Evolutionary conservation across 1,139 yeast species (phyloP), one percentile per base, ranked within the genome.

Genomic region (Blastobotrys apis): DNA sequence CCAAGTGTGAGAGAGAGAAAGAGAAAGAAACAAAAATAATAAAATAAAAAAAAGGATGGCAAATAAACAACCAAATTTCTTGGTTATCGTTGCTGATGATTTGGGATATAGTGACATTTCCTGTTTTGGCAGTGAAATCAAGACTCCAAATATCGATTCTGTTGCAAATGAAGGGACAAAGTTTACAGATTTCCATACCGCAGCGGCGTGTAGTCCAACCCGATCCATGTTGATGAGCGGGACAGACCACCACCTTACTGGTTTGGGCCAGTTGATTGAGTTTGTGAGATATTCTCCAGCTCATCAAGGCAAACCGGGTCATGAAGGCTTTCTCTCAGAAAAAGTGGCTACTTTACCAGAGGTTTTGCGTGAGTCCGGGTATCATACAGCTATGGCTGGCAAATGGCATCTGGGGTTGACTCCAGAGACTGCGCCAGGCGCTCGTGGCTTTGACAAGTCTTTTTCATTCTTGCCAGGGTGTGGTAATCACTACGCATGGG

Each of bases 171-270:
- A 33, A 5, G 44, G 56, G 5, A 81, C 82, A 5, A 59, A 78
- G 33, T 69, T 77, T 50, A 75, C 81, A 20, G 78, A 78, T 51
- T 78, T 75, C 59, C 81, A 78, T 49, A 75, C 83, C 2, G 83
- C 84, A 2, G 72, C 81, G 1, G 82, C 83, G 2, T 78, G 83
- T 52, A 77, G 82, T 2, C 83, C 83, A 2, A 78, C 84, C 0
- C 63, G 83, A 48, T 77, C 82, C 12, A 78, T 78, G 80, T 64
- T 78, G 5, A 62, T 78, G 33, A 73, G 80, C 2, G 84, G 83
- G 1, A 77, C 81, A 0, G 81, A 77, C 51, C 75, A 77, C 54
- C 81, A 77, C 48, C 71, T 77, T 56, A 81, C 81, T 8, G 82
- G 82, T 0, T 59, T 76, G 46, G 81, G 81, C 4, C 80, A 77